phyloP scores from a whole-genome alignment of 2,329 filamentous ascomycete genomes.

The Xylariaceae sp. region DNA sequence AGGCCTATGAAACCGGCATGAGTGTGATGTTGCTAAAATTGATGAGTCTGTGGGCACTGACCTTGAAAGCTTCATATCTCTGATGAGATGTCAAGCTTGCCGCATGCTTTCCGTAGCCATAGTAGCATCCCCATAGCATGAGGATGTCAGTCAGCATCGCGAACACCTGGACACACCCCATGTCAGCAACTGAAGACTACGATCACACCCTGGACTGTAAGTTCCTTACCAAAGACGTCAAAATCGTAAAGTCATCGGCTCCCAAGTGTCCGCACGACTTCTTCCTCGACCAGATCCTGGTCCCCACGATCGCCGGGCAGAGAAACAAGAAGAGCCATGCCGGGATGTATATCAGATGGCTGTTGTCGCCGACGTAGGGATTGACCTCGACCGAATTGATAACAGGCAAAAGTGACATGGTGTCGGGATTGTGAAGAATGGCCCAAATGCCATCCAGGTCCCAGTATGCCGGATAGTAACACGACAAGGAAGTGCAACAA shows the following conservation, averaged over 20 bases:
- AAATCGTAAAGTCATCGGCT: slow-evolving; percentile 30
- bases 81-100: slow-evolving; percentile 18
- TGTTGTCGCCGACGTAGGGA: neutral
- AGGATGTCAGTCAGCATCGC: slow-evolving; percentile 25
- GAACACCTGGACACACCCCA: slow-evolving; percentile 19
- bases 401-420: neutral
- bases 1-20: slow-evolving; percentile 20
- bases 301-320: slow-evolving; percentile 26
- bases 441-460: neutral
- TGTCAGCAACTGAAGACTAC: neutral
- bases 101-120: slow-evolving; percentile 30
- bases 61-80: slow-evolving; percentile 26
- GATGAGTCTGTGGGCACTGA: slow-evolving; percentile 1
- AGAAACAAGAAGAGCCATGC: slow-evolving; percentile 25
- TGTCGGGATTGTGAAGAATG: neutral
- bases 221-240: slow-evolving; percentile 10
- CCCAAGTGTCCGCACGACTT: slow-evolving; percentile 24
- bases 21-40: neutral
- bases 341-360: slow-evolving; percentile 24
- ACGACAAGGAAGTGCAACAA: neutral
- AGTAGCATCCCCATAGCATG: slow-evolving; percentile 26
- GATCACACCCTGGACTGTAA: neutral
- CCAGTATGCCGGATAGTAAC: neutral
- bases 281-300: slow-evolving; percentile 28
- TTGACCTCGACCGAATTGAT: neutral